Evolutionary conservation across 352 stramenopile genomes (phyloP), one percentile per base, ranked within the genome.

Genomic region (Phytophthora syringae): DNA sequence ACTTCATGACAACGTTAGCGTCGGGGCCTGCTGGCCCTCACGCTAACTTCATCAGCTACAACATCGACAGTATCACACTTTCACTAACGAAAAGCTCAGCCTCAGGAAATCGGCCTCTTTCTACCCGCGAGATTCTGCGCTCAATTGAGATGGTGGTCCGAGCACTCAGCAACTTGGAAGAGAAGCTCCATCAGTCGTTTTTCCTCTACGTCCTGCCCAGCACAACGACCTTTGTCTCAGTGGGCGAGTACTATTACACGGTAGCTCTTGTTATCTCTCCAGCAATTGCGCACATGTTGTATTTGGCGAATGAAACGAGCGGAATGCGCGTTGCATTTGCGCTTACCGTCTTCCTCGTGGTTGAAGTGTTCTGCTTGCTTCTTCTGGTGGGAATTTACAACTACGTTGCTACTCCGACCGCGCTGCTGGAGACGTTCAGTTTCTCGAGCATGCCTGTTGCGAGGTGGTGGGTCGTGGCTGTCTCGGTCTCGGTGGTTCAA

Each of bases 171-270:
- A 97, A 97, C 54, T 32, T 94, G 39, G 89, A 96, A 60, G 88
- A 96, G 60, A 95, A 96, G 50, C 68, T 97, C 9, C 88, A 97
- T 52, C 88, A 95, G 64, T 96, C 88, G 34, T 97, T 94, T 50
- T 96, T 92, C 69, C 66, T 96, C 9, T 97, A 97, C 48, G 73
- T 96, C 27, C 73, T 97, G 2, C 85, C 85, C 6, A 92, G 72
- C 50, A 77, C 83, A 18, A 67, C 60, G 10, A 80, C 86, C 2
- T 97, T 97, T 59, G 83, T 97, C 11, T 96, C 88, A 0, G 84
- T 97, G 40, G 89, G 88, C 11, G 89, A 97, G 64, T 97, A 97
- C 62, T 89, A 89, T 58, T 94, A 95, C 60, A 67, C 75, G 1
- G 76, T 97, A 27, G 76, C 84, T n/a, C 67, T 97, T 3, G 74